phyloP scores from a whole-genome alignment of 768 basidiomycete genomes.

The Lactarius hatsudake region DNA sequence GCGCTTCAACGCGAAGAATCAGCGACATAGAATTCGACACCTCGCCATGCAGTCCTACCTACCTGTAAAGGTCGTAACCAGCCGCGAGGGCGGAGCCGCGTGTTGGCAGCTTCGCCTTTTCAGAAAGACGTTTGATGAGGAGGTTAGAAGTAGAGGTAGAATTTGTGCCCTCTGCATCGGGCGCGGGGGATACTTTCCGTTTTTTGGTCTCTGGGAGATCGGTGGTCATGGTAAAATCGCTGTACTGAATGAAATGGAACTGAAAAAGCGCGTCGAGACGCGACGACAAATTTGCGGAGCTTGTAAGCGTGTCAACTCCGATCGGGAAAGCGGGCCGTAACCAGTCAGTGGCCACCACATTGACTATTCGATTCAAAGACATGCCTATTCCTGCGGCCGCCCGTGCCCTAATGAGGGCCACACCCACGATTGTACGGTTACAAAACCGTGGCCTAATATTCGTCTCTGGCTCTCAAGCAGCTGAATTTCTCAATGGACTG shows the following conservation, averaged over 20 bases:
- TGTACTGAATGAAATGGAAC: background rate
- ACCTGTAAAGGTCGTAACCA: constrained; percentile 96
- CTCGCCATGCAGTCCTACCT: constrained; percentile 38
- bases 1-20: constrained; percentile 49
- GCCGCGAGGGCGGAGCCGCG: constrained; percentile 85
- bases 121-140: constrained; percentile 81
- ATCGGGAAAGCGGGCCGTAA: background rate
- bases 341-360: no score
- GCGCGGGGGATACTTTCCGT: constrained; percentile 52
- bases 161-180: constrained; percentile 32
- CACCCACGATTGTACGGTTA: constrained; percentile 52
- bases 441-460: constrained; percentile 67
- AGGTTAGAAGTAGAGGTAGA: constrained; percentile 48
- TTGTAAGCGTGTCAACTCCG: constrained; percentile 24
- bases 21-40: background rate
- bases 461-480: constrained; percentile 75
- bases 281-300: constrained; percentile 2
- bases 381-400: constrained; percentile 40
- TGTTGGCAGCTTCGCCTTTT: constrained; percentile 80
- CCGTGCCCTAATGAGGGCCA: constrained; percentile 44
- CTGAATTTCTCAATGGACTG: constrained; percentile 80
- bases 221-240: constrained; percentile 11
- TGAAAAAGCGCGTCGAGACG: background rate
- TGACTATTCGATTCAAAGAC: background rate
- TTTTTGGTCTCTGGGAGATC: constrained; percentile 44